Evolutionary conservation across 768 basidiomycete species (phyloP), one percentile per base, ranked within the genome.

Genomic region (Russula dissimulans): DNA sequence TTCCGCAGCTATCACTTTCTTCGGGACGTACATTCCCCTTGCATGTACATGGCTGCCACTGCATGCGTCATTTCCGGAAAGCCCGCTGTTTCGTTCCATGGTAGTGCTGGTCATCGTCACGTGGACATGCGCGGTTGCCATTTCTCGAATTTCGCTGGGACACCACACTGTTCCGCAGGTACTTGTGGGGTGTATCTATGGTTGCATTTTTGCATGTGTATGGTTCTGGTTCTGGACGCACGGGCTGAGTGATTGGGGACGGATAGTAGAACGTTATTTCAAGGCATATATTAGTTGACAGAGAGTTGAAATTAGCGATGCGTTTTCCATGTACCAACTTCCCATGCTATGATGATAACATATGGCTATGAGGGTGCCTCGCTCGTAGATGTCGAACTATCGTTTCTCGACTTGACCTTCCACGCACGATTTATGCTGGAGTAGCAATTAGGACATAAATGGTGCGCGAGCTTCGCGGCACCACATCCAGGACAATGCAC

Each of bases 401-500:
- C 44, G 22, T 41, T 50, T 49, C 47, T 63, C 11, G 62, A 41
- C 55, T 73, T 69, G 26, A 69, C 66, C 67, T 89, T 89, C 81
- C 82, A 90, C 68, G 76, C 76, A 58, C 86, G 75, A 60, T 74
- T 84, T 52, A 93, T 75, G 60, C 80, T 80, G 15, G 81, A 82
- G 67, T 89, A 95, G 71, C 95, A 97, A 38, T 76, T 77, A 57
- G 83, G 80, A 73, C 95, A 98, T 14, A 94, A 74, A 70, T 95
- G 85, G 69, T 95, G 94, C 17, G 89, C 85, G 15, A 95, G 83
- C 71, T 97, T 97, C 47, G 91, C 84, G 15, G 77, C 76, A 31
- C 95, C 95, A 67, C 95, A 97, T 29, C 82, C 89, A n/a, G 90
- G 84, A 69, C 95, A 98, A 65, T 86, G 82, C 61, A 90, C 89